Base-by-base conservation (phyloP, 2,329 filamentous ascomycete species). In the Domatiomyces catenatus region DNA sequence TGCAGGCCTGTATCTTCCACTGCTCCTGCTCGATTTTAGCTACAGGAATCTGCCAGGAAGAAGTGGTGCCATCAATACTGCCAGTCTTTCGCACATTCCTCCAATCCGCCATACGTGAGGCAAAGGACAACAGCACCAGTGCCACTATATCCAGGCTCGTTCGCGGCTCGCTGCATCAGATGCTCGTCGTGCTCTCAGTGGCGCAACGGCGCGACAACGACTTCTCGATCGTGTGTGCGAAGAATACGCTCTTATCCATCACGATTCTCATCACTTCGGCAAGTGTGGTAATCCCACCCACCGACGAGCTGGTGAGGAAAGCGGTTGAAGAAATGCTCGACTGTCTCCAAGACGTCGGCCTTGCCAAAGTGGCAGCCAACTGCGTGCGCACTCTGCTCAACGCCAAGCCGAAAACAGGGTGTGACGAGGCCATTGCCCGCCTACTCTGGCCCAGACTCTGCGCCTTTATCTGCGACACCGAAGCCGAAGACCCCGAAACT, bases 1-100 rank as follows among this genome's bases (percentile, higher is more conserved):
- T 98, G 5, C 88, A 96, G 63, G 90, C 92, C 42, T 96, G 90
- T 62, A 94, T 96, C 58, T 78, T 98, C 47, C 89, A 98, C 69
- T 94, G 96, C 50, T 95, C 96, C 63, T 84, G 86, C 49, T 94
- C 88, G 0, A 92, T 94, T 51, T 76, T 98, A 10, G 84, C 86
- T 12, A 95, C 88, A 0, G 83, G 86, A 0, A 75, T 80, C 8
- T 96, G 90, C 62, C 93, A 98, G 67, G 79, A 86, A 22, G 76
- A 86, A 39, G 86, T 96, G 28, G 83, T 96, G 1, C 90, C 92
- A 0, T 86, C 93, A 66, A 83, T 88, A 2, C 75, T 98, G 15
- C 86, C 92, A 0, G 93, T 89, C 42, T 81, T 98, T 64, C 90
- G 93, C 66, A 81, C 89, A 26, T 98, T 98, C 65, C 76, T 96